Evolutionary conservation across 2,329 filamentous ascomycete genomes (phyloP), one percentile per base, ranked within the genome.

Genomic region (Fusarium multiceps): DNA sequence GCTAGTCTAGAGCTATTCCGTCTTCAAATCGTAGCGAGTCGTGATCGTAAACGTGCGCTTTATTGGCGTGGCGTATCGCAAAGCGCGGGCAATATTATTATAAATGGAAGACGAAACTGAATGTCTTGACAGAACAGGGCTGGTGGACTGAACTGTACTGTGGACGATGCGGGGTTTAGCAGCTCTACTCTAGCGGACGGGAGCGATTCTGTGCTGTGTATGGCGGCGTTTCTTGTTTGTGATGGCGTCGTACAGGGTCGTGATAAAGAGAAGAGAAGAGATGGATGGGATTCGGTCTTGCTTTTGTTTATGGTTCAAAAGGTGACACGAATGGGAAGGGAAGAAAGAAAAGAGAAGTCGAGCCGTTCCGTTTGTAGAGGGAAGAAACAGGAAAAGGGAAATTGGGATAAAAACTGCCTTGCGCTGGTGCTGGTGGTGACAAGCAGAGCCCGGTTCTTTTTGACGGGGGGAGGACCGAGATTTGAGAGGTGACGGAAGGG

Each of bases 131-230:
- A 59, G 54, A 64, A 71, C 59, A 70, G 62, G 58, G 55, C 40
- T 57, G 65, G 50, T 21, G 28, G 34, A n/a, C 34, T 42, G 49
- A 25, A 34, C 59, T 66, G 59, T 28, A 49, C 49, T 66, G 49
- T 46, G 55, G 55, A 62, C 49, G 68, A 65, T 73, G 71, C 71
- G 71, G 71, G 71, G 71, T 73, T 73, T 73, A 73, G 70, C 60
- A 71, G 53, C 48, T 65, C 55, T 69, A 62, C 64, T 70, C 59
- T 70, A 71, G 68, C 51, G 59, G 59, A 64, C 28, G 43, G 49
- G 67, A 68, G 56, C 62, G 58, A 48, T 48, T 63, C 47, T 69
- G 28, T 30, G 28, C 28, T 49, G 64, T 56, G 40, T 62, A 37
- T 37, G 34, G 9, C 34, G 57, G 63, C 48, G 47, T 59, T 63